Evolutionary conservation across 2,329 filamentous ascomycete species (phyloP).

Genomic region (Neofusicoccum parvum): DNA sequence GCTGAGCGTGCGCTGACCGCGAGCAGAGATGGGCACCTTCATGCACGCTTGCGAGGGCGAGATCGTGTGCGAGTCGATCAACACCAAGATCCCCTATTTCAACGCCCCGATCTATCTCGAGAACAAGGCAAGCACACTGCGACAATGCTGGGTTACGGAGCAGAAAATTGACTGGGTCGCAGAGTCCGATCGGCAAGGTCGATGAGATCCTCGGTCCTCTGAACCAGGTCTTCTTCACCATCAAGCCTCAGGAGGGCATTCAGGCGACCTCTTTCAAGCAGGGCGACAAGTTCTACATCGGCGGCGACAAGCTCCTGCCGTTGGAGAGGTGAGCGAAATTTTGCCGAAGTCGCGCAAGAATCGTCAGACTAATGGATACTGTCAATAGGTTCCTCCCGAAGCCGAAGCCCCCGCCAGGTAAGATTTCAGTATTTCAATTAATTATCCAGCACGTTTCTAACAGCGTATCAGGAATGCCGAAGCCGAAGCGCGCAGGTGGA

Average conservation of each 20-base stretch:
- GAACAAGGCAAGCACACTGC: constrained; percentile 72
- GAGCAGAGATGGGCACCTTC: constrained; percentile 85
- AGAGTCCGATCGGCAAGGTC: constrained; percentile 91
- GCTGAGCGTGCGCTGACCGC: constrained; percentile 25
- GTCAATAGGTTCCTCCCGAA: constrained; percentile 79
- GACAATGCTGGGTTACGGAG: constrained; percentile 8
- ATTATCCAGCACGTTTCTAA: constrained; percentile 25
- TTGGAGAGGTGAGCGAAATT: constrained; percentile 68
- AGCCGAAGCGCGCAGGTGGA: constrained; percentile 71
- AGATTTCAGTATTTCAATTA: constrained; percentile 17
- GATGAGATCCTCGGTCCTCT: constrained; percentile 97
- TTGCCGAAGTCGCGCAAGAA: background rate
- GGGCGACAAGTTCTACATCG: constrained; percentile 97
- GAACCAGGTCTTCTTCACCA: constrained; percentile 97
- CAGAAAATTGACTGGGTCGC: constrained; percentile 29
- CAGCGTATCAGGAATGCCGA: constrained; percentile 59
- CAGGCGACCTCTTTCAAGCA: constrained; percentile 91
- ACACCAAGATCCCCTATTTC: constrained; percentile 97
- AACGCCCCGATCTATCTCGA: constrained; percentile 98
- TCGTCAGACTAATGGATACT: constrained; percentile 26
- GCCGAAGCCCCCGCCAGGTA: constrained; percentile 71
- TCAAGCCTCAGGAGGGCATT: constrained; percentile 96
- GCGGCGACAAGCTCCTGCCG: constrained; percentile 89
- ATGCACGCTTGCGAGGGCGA: constrained; percentile 95
- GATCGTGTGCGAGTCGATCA: constrained; percentile 94